Conservation (phyloP, 257 asterid species). For the Nicotiana paniculata region DNA sequence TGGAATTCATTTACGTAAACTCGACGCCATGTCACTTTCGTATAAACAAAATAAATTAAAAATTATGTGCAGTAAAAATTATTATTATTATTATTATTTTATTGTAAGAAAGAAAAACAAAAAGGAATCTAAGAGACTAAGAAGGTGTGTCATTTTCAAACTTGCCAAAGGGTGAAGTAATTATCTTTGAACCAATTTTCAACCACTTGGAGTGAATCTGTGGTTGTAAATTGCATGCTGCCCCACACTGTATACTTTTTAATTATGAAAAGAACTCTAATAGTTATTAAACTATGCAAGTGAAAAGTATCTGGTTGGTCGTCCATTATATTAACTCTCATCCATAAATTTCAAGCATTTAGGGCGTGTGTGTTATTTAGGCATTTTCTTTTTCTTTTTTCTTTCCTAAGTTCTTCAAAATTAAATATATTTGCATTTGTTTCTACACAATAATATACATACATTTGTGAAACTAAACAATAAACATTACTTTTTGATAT, state of each 20-base stretch:
- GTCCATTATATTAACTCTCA: too few relatives aligned
- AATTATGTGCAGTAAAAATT: background rate
- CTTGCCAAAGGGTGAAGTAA: conserved; percentile 10
- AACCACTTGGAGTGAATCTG: background rate
- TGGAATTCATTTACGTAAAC: conserved; percentile 11
- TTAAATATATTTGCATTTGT: too few relatives aligned
- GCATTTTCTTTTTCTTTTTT: too few relatives aligned
- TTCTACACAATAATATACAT: too few relatives aligned
- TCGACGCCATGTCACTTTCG: conserved; percentile 6
- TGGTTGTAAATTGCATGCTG: conserved; percentile 1
- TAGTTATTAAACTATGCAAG: too few relatives aligned
- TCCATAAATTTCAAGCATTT: too few relatives aligned
- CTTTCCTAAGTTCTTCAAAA: too few relatives aligned
- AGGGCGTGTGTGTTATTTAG: too few relatives aligned
- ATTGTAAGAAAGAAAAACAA: background rate
- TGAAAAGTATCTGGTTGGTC: too few relatives aligned
- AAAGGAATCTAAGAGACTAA: background rate
- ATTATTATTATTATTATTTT: background rate
- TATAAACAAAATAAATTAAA: background rate
- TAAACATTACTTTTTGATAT: too few relatives aligned
- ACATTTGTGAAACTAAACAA: too few relatives aligned
- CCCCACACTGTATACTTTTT: background rate
- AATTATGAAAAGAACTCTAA: background rate
- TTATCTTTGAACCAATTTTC: conserved; percentile 1
- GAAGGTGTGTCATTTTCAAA: conserved; percentile 8